Conservation (phyloP, 371 early-diverging fungal species). For the Mortierella sp. region DNA sequence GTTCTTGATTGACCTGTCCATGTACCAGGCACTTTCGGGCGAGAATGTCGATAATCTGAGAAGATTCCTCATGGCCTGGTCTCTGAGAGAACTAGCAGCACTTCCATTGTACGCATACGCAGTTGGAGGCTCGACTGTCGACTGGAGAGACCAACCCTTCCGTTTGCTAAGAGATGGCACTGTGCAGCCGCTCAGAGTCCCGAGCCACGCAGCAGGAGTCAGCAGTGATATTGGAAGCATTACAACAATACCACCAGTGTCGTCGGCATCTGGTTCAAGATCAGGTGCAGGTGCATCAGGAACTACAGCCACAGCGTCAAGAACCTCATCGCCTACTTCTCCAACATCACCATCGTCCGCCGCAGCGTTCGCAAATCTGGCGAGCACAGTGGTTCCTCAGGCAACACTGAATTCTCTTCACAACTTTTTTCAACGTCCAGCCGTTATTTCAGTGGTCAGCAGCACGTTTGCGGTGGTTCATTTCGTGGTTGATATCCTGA, state of each 20-base stretch:
- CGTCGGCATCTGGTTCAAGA: conserved; percentile 9
- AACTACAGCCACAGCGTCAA: no score
- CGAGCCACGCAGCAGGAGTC: no score
- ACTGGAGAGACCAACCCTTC: conserved; percentile 85
- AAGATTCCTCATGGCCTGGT: conserved; percentile 68
- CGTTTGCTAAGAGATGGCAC: conserved; percentile 67
- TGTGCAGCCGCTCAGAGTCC: no score
- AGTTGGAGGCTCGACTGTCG: conserved; percentile 81
- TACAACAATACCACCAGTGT: no score
- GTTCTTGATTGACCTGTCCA: conserved; percentile 73
- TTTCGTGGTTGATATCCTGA: conserved; percentile 52
- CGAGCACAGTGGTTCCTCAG: conserved; percentile 25
- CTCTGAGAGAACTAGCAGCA: conserved; percentile 82
- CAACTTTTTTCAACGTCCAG: conserved; percentile 48
- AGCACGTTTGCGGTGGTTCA: conserved; percentile 47
- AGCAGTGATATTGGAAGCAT: no score
- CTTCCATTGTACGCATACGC: conserved; percentile 88
- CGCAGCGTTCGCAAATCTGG: conserved; percentile 38
- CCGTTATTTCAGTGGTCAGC: conserved; percentile 39
- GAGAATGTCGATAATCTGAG: conserved; percentile 49
- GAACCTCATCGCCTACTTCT: conserved; percentile 6
- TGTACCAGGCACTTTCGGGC: conserved; percentile 66
- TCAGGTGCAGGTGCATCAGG: conserved; percentile 15
- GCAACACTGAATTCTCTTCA: conserved; percentile 43
- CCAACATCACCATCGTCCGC: conserved; percentile 35